Conservation (phyloP, 1,284 basidiomycete genomes). For the Laetiporus sulphureus region DNA sequence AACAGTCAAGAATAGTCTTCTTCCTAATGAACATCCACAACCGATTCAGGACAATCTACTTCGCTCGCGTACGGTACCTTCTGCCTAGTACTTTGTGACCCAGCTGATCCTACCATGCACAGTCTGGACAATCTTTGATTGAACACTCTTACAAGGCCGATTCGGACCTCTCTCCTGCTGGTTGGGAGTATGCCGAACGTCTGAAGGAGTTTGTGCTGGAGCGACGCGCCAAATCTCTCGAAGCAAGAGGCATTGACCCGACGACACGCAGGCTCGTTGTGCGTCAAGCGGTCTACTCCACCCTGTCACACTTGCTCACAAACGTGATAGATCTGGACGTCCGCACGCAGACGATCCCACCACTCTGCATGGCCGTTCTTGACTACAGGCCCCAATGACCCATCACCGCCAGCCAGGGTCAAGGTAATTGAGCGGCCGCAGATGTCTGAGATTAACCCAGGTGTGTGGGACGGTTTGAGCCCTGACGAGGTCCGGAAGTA, state of each 20-base stretch:
- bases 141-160: conserved; percentile 99
- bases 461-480: conserved; percentile 92
- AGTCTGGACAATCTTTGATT: conserved; percentile 93
- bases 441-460: conserved; percentile 97
- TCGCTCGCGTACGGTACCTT: conserved; percentile 67
- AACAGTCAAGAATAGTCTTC: conserved; percentile 89
- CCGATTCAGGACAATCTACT: conserved; percentile 84
- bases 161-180: conserved; percentile 90
- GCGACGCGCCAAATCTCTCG: conserved; percentile 61
- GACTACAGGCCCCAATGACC: conserved; percentile 25
- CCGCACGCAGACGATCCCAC: conserved; percentile 85
- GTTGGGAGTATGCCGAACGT: conserved; percentile 90
- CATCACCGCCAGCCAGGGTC: conserved; percentile 35
- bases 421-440: conserved; percentile 93
- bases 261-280: conserved; percentile 71
- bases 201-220: conserved; percentile 83
- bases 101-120: too few relatives aligned
- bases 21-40: conserved; percentile 99
- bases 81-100: neutral
- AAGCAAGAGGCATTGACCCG: conserved; percentile 59
- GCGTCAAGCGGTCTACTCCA: conserved; percentile 21
- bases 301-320: neutral
- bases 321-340: conserved; percentile 94
- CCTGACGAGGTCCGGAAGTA: conserved; percentile 85
- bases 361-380: conserved; percentile 97